Conservation (phyloP, 495 filamentous ascomycete species). For the Aspergillus biplanus region DNA sequence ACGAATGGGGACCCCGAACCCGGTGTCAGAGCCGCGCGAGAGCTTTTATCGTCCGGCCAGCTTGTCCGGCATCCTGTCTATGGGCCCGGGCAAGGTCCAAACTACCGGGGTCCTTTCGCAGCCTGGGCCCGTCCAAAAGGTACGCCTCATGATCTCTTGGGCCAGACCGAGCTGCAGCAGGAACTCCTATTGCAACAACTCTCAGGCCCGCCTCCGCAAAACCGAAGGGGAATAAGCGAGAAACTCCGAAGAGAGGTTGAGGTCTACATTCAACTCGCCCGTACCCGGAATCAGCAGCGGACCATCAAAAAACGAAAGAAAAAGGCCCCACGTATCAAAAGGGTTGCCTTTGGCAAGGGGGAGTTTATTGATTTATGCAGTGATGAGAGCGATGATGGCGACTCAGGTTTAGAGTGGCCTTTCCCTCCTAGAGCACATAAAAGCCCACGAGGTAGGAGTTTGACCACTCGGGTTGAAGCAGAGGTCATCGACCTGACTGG, state of each 20-base stretch:
- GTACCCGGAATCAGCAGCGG: constrained; percentile 32
- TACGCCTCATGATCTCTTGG: constrained; percentile 21
- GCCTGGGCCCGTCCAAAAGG: constrained; percentile 41
- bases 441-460: background rate
- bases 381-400: constrained; percentile 23
- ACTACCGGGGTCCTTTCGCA: constrained; percentile 51
- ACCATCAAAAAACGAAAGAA: constrained; percentile 24
- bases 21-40: constrained; percentile 32
- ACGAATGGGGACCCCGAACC: constrained; percentile 22
- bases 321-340: background rate
- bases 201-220: constrained; percentile 25
- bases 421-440: constrained; percentile 8
- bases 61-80: constrained; percentile 43
- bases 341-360: background rate
- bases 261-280: constrained; percentile 28
- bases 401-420: background rate
- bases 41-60: constrained; percentile 41
- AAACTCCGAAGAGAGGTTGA: constrained; percentile 24
- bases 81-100: constrained; percentile 49
- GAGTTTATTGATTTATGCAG: constrained; percentile 26
- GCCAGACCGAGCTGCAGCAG: constrained; percentile 24
- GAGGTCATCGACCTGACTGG: constrained; percentile 40
- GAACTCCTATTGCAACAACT: constrained; percentile 37
- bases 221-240: constrained; percentile 29
- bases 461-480: constrained; percentile 17